These are phyloP conservation scores for Rhodotorula sp. DNA, from an alignment of 1,284 basidiomycete genomes.

Conservation along the genomic window DNA sequence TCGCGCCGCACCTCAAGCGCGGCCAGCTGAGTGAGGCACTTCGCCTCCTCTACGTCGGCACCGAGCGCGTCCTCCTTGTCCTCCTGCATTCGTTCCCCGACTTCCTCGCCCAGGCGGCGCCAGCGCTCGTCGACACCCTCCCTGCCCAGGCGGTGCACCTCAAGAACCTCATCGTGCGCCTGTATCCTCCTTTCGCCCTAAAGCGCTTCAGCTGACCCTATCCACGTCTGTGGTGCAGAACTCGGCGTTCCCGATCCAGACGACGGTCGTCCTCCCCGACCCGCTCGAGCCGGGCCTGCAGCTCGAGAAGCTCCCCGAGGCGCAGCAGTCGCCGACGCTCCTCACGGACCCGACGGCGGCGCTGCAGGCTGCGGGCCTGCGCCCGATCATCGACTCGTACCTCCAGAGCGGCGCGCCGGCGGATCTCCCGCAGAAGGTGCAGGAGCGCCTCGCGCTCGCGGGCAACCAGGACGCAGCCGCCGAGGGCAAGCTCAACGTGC, in stretches of 20 bases:
- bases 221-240: slow-evolving; percentile 54
- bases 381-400: slow-evolving; percentile 76
- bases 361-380: slow-evolving; percentile 71
- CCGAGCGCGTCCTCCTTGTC: slow-evolving; percentile 85
- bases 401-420: slow-evolving; percentile 59
- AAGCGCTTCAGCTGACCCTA: neutral
- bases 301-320: slow-evolving; percentile 71
- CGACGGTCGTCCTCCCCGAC: slow-evolving; percentile 71
- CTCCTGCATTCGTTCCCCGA: slow-evolving; percentile 98
- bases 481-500: slow-evolving; percentile 69
- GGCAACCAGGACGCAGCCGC: slow-evolving; percentile 30
- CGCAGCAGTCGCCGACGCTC: slow-evolving; percentile 85
- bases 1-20: slow-evolving; percentile 85
- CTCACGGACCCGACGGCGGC: slow-evolving; percentile 84
- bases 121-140: slow-evolving; percentile 89
- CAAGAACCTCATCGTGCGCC: slow-evolving; percentile 75
- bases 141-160: slow-evolving; percentile 93
- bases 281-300: slow-evolving; percentile 61
- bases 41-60: slow-evolving; percentile 90
- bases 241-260: slow-evolving; percentile 68
- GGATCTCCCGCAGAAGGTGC: slow-evolving; percentile 73
- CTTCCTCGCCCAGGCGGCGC: slow-evolving; percentile 95
- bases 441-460: slow-evolving; percentile 70
- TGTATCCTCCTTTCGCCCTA: neutral
- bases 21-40: slow-evolving; percentile 68